A percentile compares a stretch with the other conserved stretches of the same genome.
phyloP scores from a whole-genome alignment of 306 rosid species.

The Begonia peltatifolia region DNA sequence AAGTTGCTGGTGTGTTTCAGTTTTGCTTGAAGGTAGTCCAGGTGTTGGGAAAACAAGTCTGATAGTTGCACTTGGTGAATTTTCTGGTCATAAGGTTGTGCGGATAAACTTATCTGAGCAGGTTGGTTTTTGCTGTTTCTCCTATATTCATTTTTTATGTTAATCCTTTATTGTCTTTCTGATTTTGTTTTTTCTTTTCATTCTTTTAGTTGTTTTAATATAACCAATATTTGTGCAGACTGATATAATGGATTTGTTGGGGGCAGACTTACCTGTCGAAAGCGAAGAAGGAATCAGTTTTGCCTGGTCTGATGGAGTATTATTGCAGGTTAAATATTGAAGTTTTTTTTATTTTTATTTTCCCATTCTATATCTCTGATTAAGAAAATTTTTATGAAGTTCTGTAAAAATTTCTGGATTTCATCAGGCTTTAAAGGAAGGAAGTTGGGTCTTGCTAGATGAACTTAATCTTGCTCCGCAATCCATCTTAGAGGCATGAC shows the following conservation, averaged over 20 bases:
- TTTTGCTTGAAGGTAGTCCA: constrained; percentile 93
- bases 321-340: constrained; percentile 54
- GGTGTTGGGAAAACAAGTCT: constrained; percentile 99
- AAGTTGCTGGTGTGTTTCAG: constrained; percentile 26
- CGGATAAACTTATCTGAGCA: constrained; percentile 92
- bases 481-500: constrained; percentile 69
- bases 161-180: not conserved
- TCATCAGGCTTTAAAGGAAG: constrained; percentile 78
- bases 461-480: constrained; percentile 98
- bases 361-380: no score
- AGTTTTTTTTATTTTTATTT: no score
- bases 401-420: constrained; percentile 10
- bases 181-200: not conserved
- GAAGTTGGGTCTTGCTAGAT: constrained; percentile 94
- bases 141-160: not conserved
- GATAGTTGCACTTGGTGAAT: constrained; percentile 64
- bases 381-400: no score
- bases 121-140: constrained; percentile 26
- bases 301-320: constrained; percentile 94
- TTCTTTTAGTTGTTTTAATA: not conserved
- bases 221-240: constrained; percentile 40
- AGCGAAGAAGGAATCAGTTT: constrained; percentile 76
- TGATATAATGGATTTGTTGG: constrained; percentile 93
- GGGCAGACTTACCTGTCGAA: constrained; percentile 87
- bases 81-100: constrained; percentile 73